Percentiles rank a stretch among this genome's conserved stretches.
phyloP scores from a whole-genome alignment of 768 basidiomycete genomes.

The Boletus insuetus region DNA sequence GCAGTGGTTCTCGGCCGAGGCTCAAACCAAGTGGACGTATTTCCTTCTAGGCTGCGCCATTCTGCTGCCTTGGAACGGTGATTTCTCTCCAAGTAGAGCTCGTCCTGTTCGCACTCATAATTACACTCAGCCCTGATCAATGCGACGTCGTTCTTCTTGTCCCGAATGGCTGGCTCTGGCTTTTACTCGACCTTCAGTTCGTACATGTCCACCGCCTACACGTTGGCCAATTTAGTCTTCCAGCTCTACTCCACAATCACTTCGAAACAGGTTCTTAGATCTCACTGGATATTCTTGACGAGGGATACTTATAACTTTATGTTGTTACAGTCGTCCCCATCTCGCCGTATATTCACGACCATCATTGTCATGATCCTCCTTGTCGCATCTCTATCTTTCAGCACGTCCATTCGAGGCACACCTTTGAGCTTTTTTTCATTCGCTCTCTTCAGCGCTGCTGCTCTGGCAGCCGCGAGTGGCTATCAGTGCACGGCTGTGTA shows the following conservation, averaged over 20 bases:
- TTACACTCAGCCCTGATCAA: slow-evolving; percentile 72
- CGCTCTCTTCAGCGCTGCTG: slow-evolving; percentile 56
- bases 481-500: slow-evolving; percentile 78
- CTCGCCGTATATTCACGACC: slow-evolving; percentile 52
- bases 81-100: slow-evolving; percentile 15
- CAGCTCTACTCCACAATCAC: slow-evolving; percentile 73
- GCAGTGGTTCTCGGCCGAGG: slow-evolving; percentile 31
- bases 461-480: slow-evolving; percentile 60
- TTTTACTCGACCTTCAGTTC: slow-evolving; percentile 60
- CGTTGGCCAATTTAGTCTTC: slow-evolving; percentile 62
- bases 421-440: slow-evolving; percentile 63
- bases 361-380: slow-evolving; percentile 52
- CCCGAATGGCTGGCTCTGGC: slow-evolving; percentile 60
- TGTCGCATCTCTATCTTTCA: slow-evolving; percentile 58
- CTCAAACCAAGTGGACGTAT: slow-evolving; percentile 57
- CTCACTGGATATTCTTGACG: not conserved
- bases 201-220: slow-evolving; percentile 62
- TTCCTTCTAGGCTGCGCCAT: slow-evolving; percentile 77
- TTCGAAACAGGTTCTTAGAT: slow-evolving; percentile 56
- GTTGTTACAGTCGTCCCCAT: slow-evolving; percentile 52
- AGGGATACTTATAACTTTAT: not conserved
- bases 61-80: slow-evolving; percentile 90
- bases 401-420: slow-evolving; percentile 56
- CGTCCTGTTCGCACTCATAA: not conserved
- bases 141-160: slow-evolving; percentile 76